Evolutionary conservation across 495 filamentous ascomycete genomes (phyloP).

Genomic region (Recurvomyces mirabilis): DNA sequence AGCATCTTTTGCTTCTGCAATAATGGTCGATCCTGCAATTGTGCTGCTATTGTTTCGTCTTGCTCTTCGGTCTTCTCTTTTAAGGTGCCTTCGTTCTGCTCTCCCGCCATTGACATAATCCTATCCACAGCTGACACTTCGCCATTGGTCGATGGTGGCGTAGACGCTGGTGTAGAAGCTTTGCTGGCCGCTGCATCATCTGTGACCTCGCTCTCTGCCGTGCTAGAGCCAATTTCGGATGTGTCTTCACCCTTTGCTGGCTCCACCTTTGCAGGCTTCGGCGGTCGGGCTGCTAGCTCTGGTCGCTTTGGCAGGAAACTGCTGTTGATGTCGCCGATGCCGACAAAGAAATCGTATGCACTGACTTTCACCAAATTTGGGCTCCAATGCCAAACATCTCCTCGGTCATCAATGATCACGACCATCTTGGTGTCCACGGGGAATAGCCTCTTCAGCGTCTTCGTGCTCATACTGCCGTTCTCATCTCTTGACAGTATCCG

Average conservation of each 20-base stretch:
- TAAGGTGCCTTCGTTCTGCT: slow-evolving; percentile 57
- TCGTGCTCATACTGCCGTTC: slow-evolving; percentile 81
- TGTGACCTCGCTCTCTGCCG: not conserved
- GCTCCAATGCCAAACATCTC: slow-evolving; percentile 95
- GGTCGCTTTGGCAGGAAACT: slow-evolving; percentile 87
- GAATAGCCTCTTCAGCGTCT: slow-evolving; percentile 84
- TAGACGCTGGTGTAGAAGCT: slow-evolving; percentile 6
- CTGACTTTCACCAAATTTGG: slow-evolving; percentile 88
- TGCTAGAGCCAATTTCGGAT: not conserved
- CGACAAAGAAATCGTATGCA: slow-evolving; percentile 94
- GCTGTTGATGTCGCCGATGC: slow-evolving; percentile 98
- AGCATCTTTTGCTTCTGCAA: slow-evolving; percentile 78
- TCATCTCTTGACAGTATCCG: slow-evolving; percentile 93
- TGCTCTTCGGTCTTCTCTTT: slow-evolving; percentile 71
- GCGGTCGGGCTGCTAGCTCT: slow-evolving; percentile 45
- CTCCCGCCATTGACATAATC: slow-evolving; percentile 63
- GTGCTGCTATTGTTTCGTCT: slow-evolving; percentile 71
- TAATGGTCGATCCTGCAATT: slow-evolving; percentile 77
- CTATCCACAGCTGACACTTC: slow-evolving; percentile 56
- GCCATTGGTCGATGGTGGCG: slow-evolving; percentile 22
- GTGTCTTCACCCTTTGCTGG: slow-evolving; percentile 3
- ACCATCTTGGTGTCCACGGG: slow-evolving; percentile 98
- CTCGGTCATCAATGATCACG: slow-evolving; percentile 94
- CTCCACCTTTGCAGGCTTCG: slow-evolving; percentile 3
- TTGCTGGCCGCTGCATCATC: not conserved